A percentile compares a stretch with the other conserved stretches of the same genome.
phyloP scores from a whole-genome alignment of 2,329 filamentous ascomycete genomes.

The Fonsecaea pedrosoi region DNA sequence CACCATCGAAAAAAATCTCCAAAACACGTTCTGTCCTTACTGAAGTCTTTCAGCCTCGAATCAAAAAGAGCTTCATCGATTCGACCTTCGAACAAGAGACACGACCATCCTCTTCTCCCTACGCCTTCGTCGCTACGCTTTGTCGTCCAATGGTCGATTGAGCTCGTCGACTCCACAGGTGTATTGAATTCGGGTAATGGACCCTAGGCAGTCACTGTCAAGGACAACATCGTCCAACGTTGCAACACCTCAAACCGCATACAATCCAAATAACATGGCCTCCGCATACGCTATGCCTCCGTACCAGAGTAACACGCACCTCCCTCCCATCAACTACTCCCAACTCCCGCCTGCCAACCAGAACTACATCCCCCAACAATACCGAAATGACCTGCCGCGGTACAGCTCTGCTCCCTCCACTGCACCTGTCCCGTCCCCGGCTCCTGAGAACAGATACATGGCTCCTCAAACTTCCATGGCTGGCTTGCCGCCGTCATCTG shows the following conservation, averaged over 20 bases:
- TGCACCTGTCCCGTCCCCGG: conserved; percentile 42
- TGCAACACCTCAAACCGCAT: conserved; percentile 49
- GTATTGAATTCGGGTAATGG: conserved; percentile 38
- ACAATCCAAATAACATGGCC: conserved; percentile 50
- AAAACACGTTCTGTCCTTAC: conserved; percentile 34
- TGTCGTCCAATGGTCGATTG: conserved; percentile 36
- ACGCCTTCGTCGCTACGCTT: conserved; percentile 11
- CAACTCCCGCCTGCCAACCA: conserved; percentile 50
- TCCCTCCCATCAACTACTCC: conserved; percentile 56
- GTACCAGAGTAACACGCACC: conserved; percentile 55
- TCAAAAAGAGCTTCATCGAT: conserved; percentile 3
- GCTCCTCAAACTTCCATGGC: conserved; percentile 52
- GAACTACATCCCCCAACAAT: conserved; percentile 40
- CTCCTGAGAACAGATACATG: conserved; percentile 43
- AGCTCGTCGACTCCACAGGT: conserved; percentile 31
- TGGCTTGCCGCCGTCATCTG: conserved; percentile 51
- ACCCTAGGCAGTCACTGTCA: conserved; percentile 41
- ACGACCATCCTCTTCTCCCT: conserved; percentile 14
- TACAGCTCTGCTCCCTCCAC: conserved; percentile 52
- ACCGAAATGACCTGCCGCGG: conserved; percentile 38
- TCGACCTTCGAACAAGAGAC: neutral
- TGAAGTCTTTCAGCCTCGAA: conserved; percentile 26
- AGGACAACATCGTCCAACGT: conserved; percentile 51
- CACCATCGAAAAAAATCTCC: conserved; percentile 21
- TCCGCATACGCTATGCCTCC: conserved; percentile 51